These are phyloP conservation scores for Psilocybe tampanensis DNA, from an alignment of 768 basidiomycete species.

Conservation along the genomic window DNA sequence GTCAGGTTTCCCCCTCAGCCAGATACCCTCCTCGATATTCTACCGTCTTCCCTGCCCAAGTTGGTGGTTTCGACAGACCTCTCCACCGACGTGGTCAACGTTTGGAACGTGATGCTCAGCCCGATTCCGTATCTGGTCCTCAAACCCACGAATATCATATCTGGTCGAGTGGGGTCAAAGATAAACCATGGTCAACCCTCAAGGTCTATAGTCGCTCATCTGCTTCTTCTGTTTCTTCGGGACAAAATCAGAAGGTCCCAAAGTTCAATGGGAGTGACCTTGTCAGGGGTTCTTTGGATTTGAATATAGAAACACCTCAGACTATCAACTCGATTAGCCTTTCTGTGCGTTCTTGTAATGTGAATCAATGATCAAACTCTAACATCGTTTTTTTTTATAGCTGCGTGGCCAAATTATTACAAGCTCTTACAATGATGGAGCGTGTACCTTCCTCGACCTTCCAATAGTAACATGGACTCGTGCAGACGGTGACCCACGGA, in stretches of 20 bases:
- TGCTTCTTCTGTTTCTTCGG: background rate
- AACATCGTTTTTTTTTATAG: conserved; percentile 14
- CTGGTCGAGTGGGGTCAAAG: conserved; percentile 8
- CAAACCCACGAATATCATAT: conserved; percentile 21
- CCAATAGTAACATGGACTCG: conserved; percentile 34
- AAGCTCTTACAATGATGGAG: conserved; percentile 27
- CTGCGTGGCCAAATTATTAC: conserved; percentile 33
- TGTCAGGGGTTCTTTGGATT: conserved; percentile 29
- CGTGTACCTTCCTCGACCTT: conserved; percentile 31
- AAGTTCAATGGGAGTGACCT: conserved; percentile 25
- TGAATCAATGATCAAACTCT: background rate
- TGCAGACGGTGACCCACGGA: conserved; percentile 30
- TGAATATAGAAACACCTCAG: conserved; percentile 30
- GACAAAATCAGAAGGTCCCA: conserved; percentile 17
- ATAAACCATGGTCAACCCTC: conserved; percentile 27
- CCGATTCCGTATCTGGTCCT: conserved; percentile 7
- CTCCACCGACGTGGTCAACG: background rate
- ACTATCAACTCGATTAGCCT: conserved; percentile 30
- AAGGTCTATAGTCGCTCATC: conserved; percentile 25
- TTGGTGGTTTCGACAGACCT: background rate
- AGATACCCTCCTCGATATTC: conserved; percentile 17
- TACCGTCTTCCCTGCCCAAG: conserved; percentile 7
- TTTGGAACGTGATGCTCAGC: background rate
- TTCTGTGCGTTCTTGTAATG: conserved; percentile 19
- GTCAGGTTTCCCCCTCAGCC: background rate